Base-by-base conservation (phyloP, 2,329 filamentous ascomycete species). In the Septoria linicola region DNA sequence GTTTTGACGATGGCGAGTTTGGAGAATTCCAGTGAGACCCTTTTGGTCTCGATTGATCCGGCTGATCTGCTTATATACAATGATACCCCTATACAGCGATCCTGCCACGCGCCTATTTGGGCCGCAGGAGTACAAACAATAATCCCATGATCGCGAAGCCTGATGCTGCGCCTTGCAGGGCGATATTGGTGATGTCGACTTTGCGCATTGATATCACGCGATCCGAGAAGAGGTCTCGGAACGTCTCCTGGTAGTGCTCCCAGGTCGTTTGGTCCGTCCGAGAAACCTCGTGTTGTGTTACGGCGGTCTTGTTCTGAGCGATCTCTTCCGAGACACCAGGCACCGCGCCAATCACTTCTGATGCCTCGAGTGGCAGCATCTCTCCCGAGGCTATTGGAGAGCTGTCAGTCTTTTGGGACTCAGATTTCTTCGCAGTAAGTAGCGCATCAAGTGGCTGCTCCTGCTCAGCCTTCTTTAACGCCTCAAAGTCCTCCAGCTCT, bases 1-100 rank as follows among this genome's bases (percentile, higher is more conserved):
- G 88, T 0, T 93, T 93, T 63, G 89, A 95, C 64, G 88, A 95
- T 67, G 89, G 89, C 1, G 86, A 92, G 65, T 91, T 90, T 79
- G 89, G 88, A 16, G 89, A 95, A 71, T 95, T 95, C 72, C 77
- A 80, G 63, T 80, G 61, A 68, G 25, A 4, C 31, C 13, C 20
- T 23, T 19, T 23, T 16, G n/a, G 13, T 25, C 17, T 36, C 17
- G 11, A 36, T 14, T 32, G 30, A 36, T 36, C 27, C 10, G 25
- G 14, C 16, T 34, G 13, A 10, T 27, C 25, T 31, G 25, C 34
- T 20, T 31, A 36, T 48, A 31, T 21, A 42, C 31, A 36, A 41
- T 42, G 46, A 36, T 49, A 49, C 31, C 36, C 40, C 37, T 41
- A 41, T 49, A 49, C 27, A 42, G 37, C 37, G 37, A 47, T 37